A percentile compares a stretch with the other conserved stretches of the same genome.
Evolutionary conservation across 192 early-diverging fungal genomes (phyloP).

Genomic region (Coemansia sp.): DNA sequence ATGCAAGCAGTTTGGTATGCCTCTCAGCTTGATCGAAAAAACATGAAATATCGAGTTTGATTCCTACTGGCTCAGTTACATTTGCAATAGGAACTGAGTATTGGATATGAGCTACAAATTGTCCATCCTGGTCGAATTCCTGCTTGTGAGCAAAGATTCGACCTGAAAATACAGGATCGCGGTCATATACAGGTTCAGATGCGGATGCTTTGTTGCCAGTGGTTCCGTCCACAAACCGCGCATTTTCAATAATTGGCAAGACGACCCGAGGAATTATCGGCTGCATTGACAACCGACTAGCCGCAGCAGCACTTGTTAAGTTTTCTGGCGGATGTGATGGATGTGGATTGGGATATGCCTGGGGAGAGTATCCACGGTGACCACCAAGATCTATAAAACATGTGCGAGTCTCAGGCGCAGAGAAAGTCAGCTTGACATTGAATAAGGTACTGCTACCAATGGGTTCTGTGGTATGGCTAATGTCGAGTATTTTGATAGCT

Average conservation of each 20-base stretch:
- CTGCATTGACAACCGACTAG: neutral
- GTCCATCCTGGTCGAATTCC: constrained; percentile 18
- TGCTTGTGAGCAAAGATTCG: constrained; percentile 46
- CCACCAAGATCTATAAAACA: constrained; percentile 50
- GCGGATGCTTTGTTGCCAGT: constrained; percentile 15
- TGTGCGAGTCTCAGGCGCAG: constrained; percentile 45
- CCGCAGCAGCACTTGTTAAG: neutral
- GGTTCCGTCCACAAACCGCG: constrained; percentile 20
- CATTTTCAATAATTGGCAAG: constrained; percentile 46
- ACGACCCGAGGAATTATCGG: constrained; percentile 26
- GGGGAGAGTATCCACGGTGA: constrained; percentile 37
- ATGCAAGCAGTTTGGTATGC: constrained; percentile 35
- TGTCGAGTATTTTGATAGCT: constrained; percentile 39
- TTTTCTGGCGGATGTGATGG: constrained; percentile 24
- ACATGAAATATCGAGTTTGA: constrained; percentile 39
- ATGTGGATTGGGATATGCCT: constrained; percentile 47
- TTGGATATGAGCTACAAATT: constrained; percentile 30
- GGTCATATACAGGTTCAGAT: constrained; percentile 20
- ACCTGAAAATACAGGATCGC: constrained; percentile 30
- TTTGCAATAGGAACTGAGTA: constrained; percentile 28
- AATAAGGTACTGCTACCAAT: constrained; percentile 29
- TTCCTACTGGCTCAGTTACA: constrained; percentile 12
- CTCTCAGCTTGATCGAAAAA: constrained; percentile 45
- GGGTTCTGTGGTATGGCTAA: constrained; percentile 11
- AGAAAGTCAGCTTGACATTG: constrained; percentile 28